phyloP scores from a whole-genome alignment of 768 basidiomycete species.

The Pleurotus platypus region DNA sequence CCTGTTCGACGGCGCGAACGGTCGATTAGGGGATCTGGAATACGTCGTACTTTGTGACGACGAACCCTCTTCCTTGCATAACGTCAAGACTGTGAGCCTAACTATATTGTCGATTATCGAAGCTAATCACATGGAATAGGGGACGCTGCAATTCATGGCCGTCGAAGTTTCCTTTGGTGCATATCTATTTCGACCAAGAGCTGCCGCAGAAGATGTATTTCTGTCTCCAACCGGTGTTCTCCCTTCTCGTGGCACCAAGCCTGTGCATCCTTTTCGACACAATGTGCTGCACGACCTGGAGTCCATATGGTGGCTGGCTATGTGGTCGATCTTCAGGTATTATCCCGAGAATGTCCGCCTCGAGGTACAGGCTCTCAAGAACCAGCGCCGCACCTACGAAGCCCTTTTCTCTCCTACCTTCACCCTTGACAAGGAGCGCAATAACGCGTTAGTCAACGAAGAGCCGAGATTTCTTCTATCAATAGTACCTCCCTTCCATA shows the following conservation, averaged over 20 bases:
- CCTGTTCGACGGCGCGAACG: background rate
- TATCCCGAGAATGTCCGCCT: background rate
- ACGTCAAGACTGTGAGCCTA: slow-evolving; percentile 7
- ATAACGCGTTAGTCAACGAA: background rate
- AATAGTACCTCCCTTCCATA: background rate
- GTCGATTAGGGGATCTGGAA: slow-evolving; percentile 13
- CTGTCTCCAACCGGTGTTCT: background rate
- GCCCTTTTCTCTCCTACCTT: background rate
- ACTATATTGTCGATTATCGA: background rate
- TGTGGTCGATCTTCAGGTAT: slow-evolving; percentile 2
- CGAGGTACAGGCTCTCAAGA: background rate
- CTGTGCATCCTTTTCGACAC: background rate
- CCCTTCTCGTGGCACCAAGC: no score
- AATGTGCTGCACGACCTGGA: slow-evolving; percentile 12
- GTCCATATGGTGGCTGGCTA: slow-evolving; percentile 13
- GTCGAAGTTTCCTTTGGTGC: background rate
- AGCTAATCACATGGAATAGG: background rate
- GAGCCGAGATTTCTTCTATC: background rate
- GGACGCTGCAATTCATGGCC: slow-evolving; percentile 13
- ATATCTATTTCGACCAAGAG: background rate
- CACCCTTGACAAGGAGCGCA: background rate
- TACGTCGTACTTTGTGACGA: background rate
- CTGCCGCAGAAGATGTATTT: background rate
- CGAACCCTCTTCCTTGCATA: background rate
- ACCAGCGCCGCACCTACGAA: background rate